Evolutionary conservation across 495 filamentous ascomycete species (phyloP), one percentile per base, ranked within the genome.

Genomic region (Daldinia loculata): DNA sequence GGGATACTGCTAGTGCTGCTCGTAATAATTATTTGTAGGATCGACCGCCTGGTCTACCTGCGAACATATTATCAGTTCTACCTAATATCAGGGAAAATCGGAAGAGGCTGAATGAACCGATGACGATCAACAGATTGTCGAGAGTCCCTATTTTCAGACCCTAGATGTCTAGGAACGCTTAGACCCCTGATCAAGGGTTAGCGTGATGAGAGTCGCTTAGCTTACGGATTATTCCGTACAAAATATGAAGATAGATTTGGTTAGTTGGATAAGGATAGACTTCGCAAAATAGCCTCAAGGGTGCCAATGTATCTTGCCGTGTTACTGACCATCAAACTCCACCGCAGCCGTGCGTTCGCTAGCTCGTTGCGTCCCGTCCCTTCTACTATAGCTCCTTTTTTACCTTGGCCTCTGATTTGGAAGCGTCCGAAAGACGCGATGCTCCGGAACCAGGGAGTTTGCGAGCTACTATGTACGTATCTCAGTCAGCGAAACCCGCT

Each of bases 351-450:
- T 62, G 70, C 65, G 24, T 24, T 64, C 39, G 64, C 66, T 56
- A 26, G 64, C 34, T 61, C 48, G 51, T 58, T 51, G 60, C 70
- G 70, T 66, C 62, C 70, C 70, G 70, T 73, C 61, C 66, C 61
- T 66, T 19, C 38, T 34, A 34, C 55, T 26, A 56, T 70, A 8
- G 22, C 36, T 53, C 15, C 19, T 39, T 27, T 39, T 27, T 17
- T 66, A 58, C 64, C 63, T 67, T 63, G 56, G 69, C 22, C 38
- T 72, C 64, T 61, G 70, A 68, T 52, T 7, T 56, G 15, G 45
- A 17, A 29, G 50, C 70, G 56, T 58, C 70, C 70, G 70, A 66
- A 55, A 36, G 27, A 34, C 60, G 38, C 32, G 12, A 56, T 29
- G 61, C 17, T 51, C 60, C 61, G 55, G 58, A 24, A 24, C 43